Percentiles rank a stretch among this genome's conserved stretches.
Conservation (phyloP, 257 asterid genomes). For the Fraxinus anomala region DNA sequence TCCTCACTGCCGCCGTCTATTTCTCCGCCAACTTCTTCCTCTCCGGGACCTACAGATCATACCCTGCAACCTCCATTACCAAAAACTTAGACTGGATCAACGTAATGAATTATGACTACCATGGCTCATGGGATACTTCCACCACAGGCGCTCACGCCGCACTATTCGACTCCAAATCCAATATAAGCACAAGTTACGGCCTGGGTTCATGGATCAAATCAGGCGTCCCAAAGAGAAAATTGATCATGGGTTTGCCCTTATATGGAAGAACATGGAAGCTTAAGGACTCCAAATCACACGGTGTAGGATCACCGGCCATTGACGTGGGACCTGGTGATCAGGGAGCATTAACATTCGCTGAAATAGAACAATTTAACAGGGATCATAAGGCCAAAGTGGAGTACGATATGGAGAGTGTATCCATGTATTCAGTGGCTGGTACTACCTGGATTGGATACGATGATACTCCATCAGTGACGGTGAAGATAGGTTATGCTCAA, state of each 20-base stretch:
- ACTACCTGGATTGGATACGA: slow-evolving; percentile 79
- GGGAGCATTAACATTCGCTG: slow-evolving; percentile 53
- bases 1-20: slow-evolving; percentile 82
- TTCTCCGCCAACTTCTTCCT: slow-evolving; percentile 56
- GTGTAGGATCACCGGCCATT: slow-evolving; percentile 70
- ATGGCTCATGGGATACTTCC: slow-evolving; percentile 61
- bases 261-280: slow-evolving; percentile 80
- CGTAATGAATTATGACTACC: slow-evolving; percentile 73
- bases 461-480: slow-evolving; percentile 41
- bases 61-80: slow-evolving; percentile 54
- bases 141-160: slow-evolving; percentile 82
- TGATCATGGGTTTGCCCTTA: slow-evolving; percentile 78
- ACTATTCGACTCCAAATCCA: slow-evolving; percentile 52
- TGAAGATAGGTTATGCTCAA: slow-evolving; percentile 53
- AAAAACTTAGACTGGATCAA: slow-evolving; percentile 75
- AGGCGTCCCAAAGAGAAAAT: slow-evolving; percentile 53
- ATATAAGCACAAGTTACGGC: slow-evolving; percentile 69
- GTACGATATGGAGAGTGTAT: slow-evolving; percentile 51
- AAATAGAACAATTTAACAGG: slow-evolving; percentile 56
- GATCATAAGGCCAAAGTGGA: slow-evolving; percentile 51
- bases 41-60: slow-evolving; percentile 42
- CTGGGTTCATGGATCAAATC: slow-evolving; percentile 63
- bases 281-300: slow-evolving; percentile 41
- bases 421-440: slow-evolving; percentile 68
- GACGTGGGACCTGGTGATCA: slow-evolving; percentile 62